These are phyloP conservation scores for Umbelopsis vinacea DNA, from an alignment of 192 early-diverging fungal species.

Conservation along the genomic window DNA sequence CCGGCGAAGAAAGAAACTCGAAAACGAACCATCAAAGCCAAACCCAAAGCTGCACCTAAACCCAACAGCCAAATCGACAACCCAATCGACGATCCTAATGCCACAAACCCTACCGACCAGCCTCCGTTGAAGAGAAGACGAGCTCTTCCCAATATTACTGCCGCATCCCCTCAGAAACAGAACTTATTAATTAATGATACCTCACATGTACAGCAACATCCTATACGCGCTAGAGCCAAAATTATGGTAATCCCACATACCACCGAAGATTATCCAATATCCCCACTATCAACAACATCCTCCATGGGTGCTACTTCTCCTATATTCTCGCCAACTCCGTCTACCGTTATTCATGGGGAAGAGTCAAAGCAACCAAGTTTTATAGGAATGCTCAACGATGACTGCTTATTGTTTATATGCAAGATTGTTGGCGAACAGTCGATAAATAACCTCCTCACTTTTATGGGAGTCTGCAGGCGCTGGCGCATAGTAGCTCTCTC, in stretches of 20 bases:
- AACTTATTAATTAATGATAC: not conserved
- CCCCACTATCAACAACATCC: not conserved
- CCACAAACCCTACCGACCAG: not conserved
- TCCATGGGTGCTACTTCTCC: not conserved
- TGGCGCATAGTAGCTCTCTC: slow-evolving; percentile 12
- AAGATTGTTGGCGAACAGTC: not conserved
- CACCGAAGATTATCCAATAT: not conserved
- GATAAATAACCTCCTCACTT: not conserved
- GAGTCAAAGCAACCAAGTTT: not conserved
- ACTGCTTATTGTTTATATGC: not conserved
- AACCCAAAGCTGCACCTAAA: not conserved
- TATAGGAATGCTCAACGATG: slow-evolving; percentile 11
- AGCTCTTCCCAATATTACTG: not conserved
- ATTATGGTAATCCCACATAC: not conserved
- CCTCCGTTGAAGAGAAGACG: not conserved
- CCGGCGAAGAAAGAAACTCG: not conserved
- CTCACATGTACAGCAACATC: not conserved
- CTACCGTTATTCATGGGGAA: not conserved
- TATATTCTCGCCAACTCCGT: not conserved
- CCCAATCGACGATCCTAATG: not conserved
- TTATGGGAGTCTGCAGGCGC: slow-evolving; percentile 19
- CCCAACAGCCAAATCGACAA: not conserved
- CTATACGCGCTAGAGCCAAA: not conserved
- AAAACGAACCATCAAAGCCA: not conserved
- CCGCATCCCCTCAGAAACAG: slow-evolving; percentile 1